Conservation (phyloP, 352 stramenopile genomes). For the Pythium angustatum region DNA sequence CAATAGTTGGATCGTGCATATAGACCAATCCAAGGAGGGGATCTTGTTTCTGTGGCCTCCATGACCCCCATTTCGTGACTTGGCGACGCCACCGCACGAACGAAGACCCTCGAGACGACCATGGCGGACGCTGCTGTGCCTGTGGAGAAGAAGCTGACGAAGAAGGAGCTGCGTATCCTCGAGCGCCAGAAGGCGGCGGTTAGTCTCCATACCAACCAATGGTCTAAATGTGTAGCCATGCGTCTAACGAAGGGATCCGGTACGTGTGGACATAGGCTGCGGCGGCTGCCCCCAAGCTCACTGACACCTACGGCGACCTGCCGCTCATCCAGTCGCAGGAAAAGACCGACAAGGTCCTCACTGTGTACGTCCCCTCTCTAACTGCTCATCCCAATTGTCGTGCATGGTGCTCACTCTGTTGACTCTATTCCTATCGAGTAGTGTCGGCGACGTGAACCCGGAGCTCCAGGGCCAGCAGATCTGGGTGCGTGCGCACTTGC, state of each 20-base stretch:
- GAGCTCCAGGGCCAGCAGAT: conserved; percentile 88
- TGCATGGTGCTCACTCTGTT: no score
- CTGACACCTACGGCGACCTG: conserved; percentile 84
- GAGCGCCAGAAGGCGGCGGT: conserved; percentile 83
- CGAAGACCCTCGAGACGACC: conserved; percentile 11
- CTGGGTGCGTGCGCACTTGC: conserved; percentile 94
- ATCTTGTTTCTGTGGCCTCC: conserved; percentile 35
- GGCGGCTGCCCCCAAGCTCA: conserved; percentile 68
- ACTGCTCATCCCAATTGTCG: no score
- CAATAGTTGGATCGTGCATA: no score
- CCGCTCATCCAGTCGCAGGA: conserved; percentile 91
- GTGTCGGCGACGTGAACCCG: conserved; percentile 70
- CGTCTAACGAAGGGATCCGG: conserved; percentile 11
- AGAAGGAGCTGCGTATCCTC: conserved; percentile 90
- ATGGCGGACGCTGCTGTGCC: conserved; percentile 41
- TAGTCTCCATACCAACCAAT: background rate
- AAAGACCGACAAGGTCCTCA: conserved; percentile 75
- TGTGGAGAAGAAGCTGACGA: conserved; percentile 86
- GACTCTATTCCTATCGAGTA: no score
- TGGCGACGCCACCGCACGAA: background rate
- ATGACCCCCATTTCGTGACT: conserved; percentile 22
- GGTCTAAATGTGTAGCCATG: conserved; percentile 55
- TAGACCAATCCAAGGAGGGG: conserved; percentile 27
- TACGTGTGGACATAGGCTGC: conserved; percentile 35
- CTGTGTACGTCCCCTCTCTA: conserved; percentile 44